These are phyloP conservation scores for Clarireedia sp. DNA, from an alignment of 2,329 filamentous ascomycete species.

Conservation along the genomic window DNA sequence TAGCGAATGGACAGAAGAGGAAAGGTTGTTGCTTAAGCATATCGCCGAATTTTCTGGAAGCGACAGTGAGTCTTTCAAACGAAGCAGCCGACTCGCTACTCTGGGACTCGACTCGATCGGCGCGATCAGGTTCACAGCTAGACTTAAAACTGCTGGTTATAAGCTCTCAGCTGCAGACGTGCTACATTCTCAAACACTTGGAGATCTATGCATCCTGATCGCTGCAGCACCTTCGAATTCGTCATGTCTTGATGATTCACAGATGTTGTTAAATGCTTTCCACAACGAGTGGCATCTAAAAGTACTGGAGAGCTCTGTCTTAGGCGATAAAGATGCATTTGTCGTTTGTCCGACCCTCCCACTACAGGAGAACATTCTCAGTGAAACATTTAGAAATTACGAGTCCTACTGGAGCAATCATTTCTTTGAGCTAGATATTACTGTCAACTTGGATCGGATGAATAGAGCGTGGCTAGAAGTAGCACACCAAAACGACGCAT, in stretches of 20 bases:
- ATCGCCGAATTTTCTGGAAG: not conserved
- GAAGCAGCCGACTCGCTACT: not conserved
- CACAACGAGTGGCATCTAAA: not conserved
- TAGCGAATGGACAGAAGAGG: not conserved
- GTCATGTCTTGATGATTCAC: not conserved
- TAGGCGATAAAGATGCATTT: not conserved
- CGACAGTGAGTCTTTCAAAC: not conserved
- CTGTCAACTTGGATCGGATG: constrained; percentile 17
- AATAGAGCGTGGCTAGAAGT: constrained; percentile 23
- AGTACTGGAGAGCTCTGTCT: not conserved
- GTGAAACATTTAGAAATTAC: constrained; percentile 19
- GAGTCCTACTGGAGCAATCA: constrained; percentile 29
- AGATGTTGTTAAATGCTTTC: not conserved
- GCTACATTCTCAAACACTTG: not conserved
- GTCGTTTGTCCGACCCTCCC: not conserved
- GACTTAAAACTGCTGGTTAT: not conserved
- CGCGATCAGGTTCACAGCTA: not conserved
- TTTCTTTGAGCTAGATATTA: constrained; percentile 13
- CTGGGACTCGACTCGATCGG: constrained; percentile 1
- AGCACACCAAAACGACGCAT: constrained; percentile 21
- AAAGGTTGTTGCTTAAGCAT: not conserved
- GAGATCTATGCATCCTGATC: not conserved
- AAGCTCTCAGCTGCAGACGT: not conserved
- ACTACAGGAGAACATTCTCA: constrained; percentile 22
- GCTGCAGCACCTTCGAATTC: not conserved